A percentile compares a stretch with the other conserved stretches of the same genome.
Evolutionary conservation across 176 grass and related monocot species (phyloP).

Genomic region (Ensete ventricosum): DNA sequence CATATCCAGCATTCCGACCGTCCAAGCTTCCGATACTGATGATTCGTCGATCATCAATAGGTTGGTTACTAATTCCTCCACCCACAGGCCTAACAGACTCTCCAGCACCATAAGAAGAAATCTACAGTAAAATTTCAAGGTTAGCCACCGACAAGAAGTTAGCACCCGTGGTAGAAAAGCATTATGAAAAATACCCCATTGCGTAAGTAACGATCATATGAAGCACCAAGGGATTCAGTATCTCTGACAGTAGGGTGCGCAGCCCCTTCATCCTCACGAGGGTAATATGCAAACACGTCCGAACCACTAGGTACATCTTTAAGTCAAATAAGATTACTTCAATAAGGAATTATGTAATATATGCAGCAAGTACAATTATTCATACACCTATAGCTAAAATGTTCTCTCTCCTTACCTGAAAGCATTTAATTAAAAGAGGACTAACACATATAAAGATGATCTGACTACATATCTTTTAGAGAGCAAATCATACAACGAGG

Average conservation of each 20-base stretch:
- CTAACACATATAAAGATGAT: too few species aligned
- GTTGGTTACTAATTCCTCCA: slow-evolving; percentile 60
- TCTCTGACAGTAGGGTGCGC: slow-evolving; percentile 72
- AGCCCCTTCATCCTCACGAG: slow-evolving; percentile 59
- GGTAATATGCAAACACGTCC: slow-evolving; percentile 40
- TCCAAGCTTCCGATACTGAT: slow-evolving; percentile 53
- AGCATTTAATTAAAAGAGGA: too few species aligned
- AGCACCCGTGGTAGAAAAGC: neutral
- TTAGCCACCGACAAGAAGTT: slow-evolving; percentile 20
- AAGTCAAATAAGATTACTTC: slow-evolving; percentile 23
- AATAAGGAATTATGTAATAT: slow-evolving; percentile 7
- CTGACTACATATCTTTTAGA: too few species aligned
- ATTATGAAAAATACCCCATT: slow-evolving; percentile 51
- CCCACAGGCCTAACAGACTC: slow-evolving; percentile 46
- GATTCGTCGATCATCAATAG: slow-evolving; percentile 59
- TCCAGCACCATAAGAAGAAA: slow-evolving; percentile 44
- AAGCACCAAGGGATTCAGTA: slow-evolving; percentile 59
- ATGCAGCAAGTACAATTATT: neutral
- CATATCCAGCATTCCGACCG: slow-evolving; percentile 46
- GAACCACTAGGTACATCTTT: slow-evolving; percentile 42
- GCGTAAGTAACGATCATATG: slow-evolving; percentile 51
- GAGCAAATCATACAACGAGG: too few species aligned
- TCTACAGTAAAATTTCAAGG: slow-evolving; percentile 23
- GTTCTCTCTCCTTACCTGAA: neutral
- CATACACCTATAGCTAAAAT: neutral